Evolutionary conservation across 2,329 filamentous ascomycete genomes (phyloP), one percentile per base, ranked within the genome.

Genomic region (Mycogone perniciosa): DNA sequence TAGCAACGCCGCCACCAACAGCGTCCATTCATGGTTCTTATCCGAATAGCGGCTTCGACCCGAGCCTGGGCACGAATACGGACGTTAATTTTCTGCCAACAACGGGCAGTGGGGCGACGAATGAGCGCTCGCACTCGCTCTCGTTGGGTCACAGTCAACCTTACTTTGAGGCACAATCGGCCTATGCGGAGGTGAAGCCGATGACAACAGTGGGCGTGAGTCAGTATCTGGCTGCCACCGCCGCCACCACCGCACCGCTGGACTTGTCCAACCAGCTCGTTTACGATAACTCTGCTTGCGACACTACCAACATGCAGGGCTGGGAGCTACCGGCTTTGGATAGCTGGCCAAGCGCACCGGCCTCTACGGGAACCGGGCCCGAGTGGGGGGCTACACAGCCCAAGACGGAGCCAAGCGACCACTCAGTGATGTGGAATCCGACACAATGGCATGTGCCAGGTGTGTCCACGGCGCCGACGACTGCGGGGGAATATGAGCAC

Each of bases 1-100:
- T 82, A 13, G 74, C 73, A 30, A 82, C 80, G 5, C 79, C 80
- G 27, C 79, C 79, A 4, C 78, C 76, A 4, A 77, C 75, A 2
- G 78, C 76, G 1, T 72, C 72, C 2, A 64, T 82, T 10, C 71
- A 75, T 27, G 69, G 69, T 35, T 70, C 72, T 0, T 77, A 76
- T 57, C 67, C 72, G 39, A 60, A 66, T 11, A 70, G 70, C 53
- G 69, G 69, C 53, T 78, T 77, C 59, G 74, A 77, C 45, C 61
- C 66, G 44, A 58, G 52, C 52, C 63, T 69, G 59, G 60, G 62
- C 29, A 45, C 58, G 4, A 59, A 61, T 42, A 60, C 60, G 31
- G 60, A 60, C 30, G 62, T 67, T 37, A 60, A 57, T 48, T 71
- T 64, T 50, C 48, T 70, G 48, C 58, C 67, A 6, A 52, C 62